Base-by-base conservation (phyloP, 106 monocot genomes). In the Dioscorea zingiberensis region DNA sequence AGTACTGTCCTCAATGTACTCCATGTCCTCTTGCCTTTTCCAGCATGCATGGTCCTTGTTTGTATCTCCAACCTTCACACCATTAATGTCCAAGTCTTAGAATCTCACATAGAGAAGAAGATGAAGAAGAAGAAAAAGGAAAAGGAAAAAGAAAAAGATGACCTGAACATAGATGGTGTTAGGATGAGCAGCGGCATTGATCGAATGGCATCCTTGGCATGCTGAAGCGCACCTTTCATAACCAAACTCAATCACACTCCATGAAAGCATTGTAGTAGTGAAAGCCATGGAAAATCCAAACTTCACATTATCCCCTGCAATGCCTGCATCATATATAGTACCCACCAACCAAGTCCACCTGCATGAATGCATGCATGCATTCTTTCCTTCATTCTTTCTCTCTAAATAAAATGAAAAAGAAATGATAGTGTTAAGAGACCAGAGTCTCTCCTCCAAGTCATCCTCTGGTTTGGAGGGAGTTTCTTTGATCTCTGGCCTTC, bases 21-120 rank as follows among this genome's bases (percentile, higher is more conserved):
- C 94, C 94, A 95, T 95, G 81, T 95, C 94, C 63, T 95, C 94
- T 28, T 90, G 94, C 44, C 94, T 84, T 65, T 95, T 91, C 94
- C 94, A 95, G 65, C 94, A 95, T 13, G 85, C 72, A 55, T 95
- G 94, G 47, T 95, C 94, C 76, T 85, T 87, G 76, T 85, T 91
- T 15, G 94, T 83, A 74, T 95, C 94, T 47, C 91, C 94, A 13
- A 94, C 94, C 94, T 94, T 29, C 46, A 47, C 9, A 7, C 46
- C 46, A 47, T 8, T 8, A 47, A 8, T 47, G 46, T 47, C 9
- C n/a, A n/a, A n/a, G n/a, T n/a, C n/a, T n/a, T n/a, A n/a, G n/a
- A n/a, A n/a, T n/a, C n/a, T n/a, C n/a, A n/a, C n/a, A n/a, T 8
- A 13, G 7, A 13, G 13, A 47, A 47, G 13, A 13, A 47, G 46